Evolutionary conservation across 2,329 filamentous ascomycete species (phyloP), one percentile per base, ranked within the genome.

Genomic region (Akanthomyces lecanii): DNA sequence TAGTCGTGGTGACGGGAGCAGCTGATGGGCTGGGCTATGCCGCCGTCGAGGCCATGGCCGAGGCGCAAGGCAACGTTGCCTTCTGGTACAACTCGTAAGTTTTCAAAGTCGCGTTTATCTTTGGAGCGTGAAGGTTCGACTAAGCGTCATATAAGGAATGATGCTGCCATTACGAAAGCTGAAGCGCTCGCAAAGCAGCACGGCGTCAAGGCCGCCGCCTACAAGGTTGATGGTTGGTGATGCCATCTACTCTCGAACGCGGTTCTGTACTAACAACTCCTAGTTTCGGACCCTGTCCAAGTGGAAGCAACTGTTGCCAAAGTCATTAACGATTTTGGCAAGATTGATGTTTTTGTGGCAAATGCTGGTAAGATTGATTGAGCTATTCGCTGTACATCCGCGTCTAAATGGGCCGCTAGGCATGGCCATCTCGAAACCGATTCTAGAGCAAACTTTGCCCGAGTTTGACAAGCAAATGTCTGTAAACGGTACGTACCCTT

Each of bases 371-470:
- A 25, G n/a, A 50, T 18, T 25, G 8, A 25, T 25, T 12, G 4
- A 36, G n/a, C 36, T 55, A 21, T 4, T 28, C 23, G 14, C 7
- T 40, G 12, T 16, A 40, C 2, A 40, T 16, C 38, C 38, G 5
- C 3, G 3, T 2, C 38, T 40, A 40, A 40, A 16, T 16, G 38
- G 3, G 28, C 18, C 45, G 4, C 18, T 2, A 67, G 73, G 80
- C 21, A 82, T 81, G 72, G 78, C 78, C 5, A 82, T 81, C 36
- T 82, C 79, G 0, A 84, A 85, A 67, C 78, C 81, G 0, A 79
- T 86, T 16, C 71, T 85, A 1, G 83, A 86, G 56, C 78, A 81
- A 65, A 80, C 77, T 0, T 67, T 85, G 0, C 77, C 81, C 3
- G 81, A 85, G 65, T 85, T 83, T 66, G 72, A 67, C 45, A 70